Evolutionary conservation across 2,329 filamentous ascomycete species (phyloP).

Genomic region (Fusarium liriodendri): DNA sequence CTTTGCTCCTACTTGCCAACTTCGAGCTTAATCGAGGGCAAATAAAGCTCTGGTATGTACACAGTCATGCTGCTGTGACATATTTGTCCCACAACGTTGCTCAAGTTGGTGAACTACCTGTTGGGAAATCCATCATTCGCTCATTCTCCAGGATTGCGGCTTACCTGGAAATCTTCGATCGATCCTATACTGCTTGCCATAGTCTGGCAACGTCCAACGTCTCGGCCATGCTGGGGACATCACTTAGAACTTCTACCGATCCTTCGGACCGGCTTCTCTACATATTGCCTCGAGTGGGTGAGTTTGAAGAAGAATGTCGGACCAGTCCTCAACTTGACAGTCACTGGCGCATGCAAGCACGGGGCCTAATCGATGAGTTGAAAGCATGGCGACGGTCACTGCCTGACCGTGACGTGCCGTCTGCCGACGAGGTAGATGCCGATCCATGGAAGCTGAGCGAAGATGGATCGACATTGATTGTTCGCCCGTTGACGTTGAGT

Average conservation of each 20-base stretch:
- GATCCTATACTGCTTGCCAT: constrained; percentile 19
- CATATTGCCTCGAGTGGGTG: constrained; percentile 21
- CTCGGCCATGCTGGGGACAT: constrained; percentile 3
- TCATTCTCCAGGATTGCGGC: constrained; percentile 31
- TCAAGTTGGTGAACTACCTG: neutral
- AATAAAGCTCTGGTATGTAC: constrained; percentile 32
- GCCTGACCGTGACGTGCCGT: constrained; percentile 1
- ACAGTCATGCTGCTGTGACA: constrained; percentile 27
- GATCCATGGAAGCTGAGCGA: neutral
- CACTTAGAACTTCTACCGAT: neutral
- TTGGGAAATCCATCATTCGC: constrained; percentile 25
- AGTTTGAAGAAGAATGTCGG: constrained; percentile 33
- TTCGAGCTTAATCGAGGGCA: constrained; percentile 29
- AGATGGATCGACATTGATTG: neutral
- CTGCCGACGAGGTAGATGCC: neutral
- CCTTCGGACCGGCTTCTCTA: constrained; percentile 24
- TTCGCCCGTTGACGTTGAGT: neutral
- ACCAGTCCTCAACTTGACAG: constrained; percentile 1
- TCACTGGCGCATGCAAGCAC: constrained; percentile 13
- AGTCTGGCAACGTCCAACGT: constrained; percentile 7
- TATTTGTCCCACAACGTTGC: constrained; percentile 21
- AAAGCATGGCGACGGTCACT: constrained; percentile 22
- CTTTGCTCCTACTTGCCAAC: constrained; percentile 22
- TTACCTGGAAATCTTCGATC: constrained; percentile 32
- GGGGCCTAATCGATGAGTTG: constrained; percentile 6